Percentiles rank a stretch among this genome's conserved stretches.
phyloP scores from a whole-genome alignment of 2,329 filamentous ascomycete genomes.

The Talaromyces sp. region DNA sequence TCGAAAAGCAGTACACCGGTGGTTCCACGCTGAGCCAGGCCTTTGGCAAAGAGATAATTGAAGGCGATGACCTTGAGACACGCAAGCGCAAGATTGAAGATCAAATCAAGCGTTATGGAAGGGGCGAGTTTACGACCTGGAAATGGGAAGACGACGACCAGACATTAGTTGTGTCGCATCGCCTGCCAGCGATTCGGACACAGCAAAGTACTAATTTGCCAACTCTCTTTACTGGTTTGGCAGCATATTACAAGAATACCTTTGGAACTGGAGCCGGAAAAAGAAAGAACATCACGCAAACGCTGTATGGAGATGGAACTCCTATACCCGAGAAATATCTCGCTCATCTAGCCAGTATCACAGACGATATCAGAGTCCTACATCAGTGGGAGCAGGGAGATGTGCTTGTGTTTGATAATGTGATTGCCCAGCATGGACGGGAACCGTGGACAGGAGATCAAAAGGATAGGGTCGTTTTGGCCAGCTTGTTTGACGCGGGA shows the following conservation, averaged over 20 bases:
- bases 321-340: conserved; percentile 50
- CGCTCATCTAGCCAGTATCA: conserved; percentile 42
- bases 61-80: conserved; percentile 46
- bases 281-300: conserved; percentile 31
- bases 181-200: conserved; percentile 48
- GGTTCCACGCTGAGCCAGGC: conserved; percentile 49
- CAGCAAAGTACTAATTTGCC: conserved; percentile 49
- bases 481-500: conserved; percentile 50
- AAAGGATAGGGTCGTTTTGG: conserved; percentile 45
- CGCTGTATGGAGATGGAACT: conserved; percentile 49
- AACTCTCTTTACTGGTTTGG: conserved; percentile 49
- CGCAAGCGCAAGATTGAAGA: conserved; percentile 37
- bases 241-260: conserved; percentile 40
- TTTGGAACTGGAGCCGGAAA: neutral
- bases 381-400: conserved; percentile 51
- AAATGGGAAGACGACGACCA: conserved; percentile 49
- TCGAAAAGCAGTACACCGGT: conserved; percentile 46
- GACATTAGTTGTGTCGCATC: conserved; percentile 42
- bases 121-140: conserved; percentile 50
- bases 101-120: conserved; percentile 50
- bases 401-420: conserved; percentile 52
- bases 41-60: conserved; percentile 50
- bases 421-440: conserved; percentile 51
- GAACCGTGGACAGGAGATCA: conserved; percentile 52
- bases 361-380: conserved; percentile 51